Evolutionary conservation across 2,329 filamentous ascomycete genomes (phyloP).

Genomic region (Trichophyton rubrum): DNA sequence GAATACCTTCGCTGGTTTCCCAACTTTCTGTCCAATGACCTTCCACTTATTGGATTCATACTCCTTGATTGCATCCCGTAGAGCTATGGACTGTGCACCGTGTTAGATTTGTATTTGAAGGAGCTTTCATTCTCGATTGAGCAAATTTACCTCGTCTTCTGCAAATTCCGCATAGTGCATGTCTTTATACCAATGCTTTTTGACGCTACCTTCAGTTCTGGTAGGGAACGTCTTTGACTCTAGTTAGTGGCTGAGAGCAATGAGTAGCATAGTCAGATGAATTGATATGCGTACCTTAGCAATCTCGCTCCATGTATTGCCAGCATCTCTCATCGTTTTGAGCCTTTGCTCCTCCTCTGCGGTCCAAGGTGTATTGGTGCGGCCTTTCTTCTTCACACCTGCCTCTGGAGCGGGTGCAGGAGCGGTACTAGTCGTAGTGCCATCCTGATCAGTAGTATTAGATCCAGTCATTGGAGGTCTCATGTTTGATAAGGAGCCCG

Average conservation of each 20-base stretch:
- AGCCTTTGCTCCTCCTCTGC: conserved; percentile 82
- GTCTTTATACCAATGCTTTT: conserved; percentile 99
- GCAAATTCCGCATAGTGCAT: conserved; percentile 99
- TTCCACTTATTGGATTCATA: conserved; percentile 99
- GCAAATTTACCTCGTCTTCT: conserved; percentile 67
- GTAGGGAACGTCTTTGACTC: conserved; percentile 65
- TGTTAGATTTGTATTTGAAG: conserved; percentile 5
- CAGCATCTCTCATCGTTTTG: conserved; percentile 86
- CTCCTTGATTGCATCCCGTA: conserved; percentile 92
- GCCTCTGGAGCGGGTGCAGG: conserved; percentile 43
- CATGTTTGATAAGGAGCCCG: conserved; percentile 27
- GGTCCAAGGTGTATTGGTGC: conserved; percentile 98
- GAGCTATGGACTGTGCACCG: conserved; percentile 29
- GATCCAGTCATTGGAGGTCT: conserved; percentile 21
- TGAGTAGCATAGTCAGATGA: background rate
- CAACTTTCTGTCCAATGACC: conserved; percentile 87
- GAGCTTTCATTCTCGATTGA: conserved; percentile 13
- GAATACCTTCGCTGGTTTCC: conserved; percentile 84
- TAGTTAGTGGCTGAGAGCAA: background rate
- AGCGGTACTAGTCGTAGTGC: conserved; percentile 20
- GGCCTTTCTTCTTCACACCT: conserved; percentile 60
- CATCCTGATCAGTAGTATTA: conserved; percentile 20
- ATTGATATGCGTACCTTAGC: conserved; percentile 59
- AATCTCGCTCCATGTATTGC: conserved; percentile 94
- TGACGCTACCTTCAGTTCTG: conserved; percentile 91